These are phyloP conservation scores for Vitis riparia DNA, from an alignment of 164 flowering plant species.

Conservation along the genomic window DNA sequence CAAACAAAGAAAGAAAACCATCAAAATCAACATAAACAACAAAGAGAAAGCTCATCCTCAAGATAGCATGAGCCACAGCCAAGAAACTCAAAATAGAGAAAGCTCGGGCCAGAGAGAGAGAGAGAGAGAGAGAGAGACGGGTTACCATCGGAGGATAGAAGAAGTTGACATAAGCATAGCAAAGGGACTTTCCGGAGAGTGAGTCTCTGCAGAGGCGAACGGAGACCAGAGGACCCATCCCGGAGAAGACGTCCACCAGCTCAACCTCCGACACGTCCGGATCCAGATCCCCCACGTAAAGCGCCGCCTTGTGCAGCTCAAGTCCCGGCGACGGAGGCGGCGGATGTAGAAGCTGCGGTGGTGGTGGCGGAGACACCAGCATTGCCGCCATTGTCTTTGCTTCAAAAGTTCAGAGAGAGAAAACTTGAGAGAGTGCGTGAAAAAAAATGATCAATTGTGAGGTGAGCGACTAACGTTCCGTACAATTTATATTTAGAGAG, in stretches of 20 bases:
- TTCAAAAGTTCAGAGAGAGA: neutral
- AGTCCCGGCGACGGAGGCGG: neutral
- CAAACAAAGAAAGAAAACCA: too few relatives aligned
- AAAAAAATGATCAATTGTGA: neutral
- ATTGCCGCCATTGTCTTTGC: neutral
- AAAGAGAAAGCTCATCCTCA: too few relatives aligned
- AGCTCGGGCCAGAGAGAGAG: neutral
- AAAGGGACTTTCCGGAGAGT: slow-evolving; percentile 25
- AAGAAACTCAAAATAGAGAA: neutral
- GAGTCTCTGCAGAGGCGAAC: slow-evolving; percentile 29
- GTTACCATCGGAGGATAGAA: slow-evolving; percentile 22
- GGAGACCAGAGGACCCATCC: slow-evolving; percentile 7
- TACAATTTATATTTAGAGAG: too few relatives aligned
- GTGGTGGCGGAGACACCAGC: neutral
- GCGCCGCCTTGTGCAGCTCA: slow-evolving; percentile 10
- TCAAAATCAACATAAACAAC: too few relatives aligned
- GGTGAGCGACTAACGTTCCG: too few relatives aligned
- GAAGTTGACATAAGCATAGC: slow-evolving; percentile 50
- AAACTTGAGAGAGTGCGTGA: neutral
- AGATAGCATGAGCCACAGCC: too few relatives aligned
- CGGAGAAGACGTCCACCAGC: slow-evolving; percentile 12
- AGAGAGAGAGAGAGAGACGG: too few relatives aligned
- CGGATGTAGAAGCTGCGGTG: neutral
- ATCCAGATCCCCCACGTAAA: slow-evolving; percentile 51
- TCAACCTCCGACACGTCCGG: slow-evolving; percentile 26